phyloP scores from a whole-genome alignment of 1,284 basidiomycete genomes.

The Mycena sp. region DNA sequence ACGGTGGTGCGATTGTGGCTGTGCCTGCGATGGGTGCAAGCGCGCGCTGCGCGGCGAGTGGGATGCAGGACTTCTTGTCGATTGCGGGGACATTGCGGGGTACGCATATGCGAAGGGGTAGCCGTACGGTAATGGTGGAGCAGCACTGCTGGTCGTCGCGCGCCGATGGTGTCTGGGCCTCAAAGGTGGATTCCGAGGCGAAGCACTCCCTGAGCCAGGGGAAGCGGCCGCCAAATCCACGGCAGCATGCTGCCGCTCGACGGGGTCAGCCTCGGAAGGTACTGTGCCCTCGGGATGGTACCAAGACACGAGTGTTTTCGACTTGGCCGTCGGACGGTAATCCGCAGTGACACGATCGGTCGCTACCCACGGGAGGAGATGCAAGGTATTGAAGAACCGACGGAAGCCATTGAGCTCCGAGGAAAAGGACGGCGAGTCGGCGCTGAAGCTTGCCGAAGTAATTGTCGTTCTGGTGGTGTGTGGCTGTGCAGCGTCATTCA shows the following conservation, averaged over 20 bases:
- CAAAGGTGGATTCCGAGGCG: not conserved
- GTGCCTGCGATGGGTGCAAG: not conserved
- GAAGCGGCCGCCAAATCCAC: not conserved
- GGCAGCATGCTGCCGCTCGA: not conserved
- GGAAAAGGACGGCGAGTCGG: slow-evolving; percentile 48
- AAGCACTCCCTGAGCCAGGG: not conserved
- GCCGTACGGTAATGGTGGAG: not conserved
- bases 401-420: slow-evolving; percentile 46
- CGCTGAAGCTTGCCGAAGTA: slow-evolving; percentile 40
- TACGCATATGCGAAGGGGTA: slow-evolving; percentile 9
- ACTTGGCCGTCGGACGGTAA: slow-evolving; percentile 32
- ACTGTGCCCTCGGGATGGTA: slow-evolving; percentile 9
- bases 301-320: slow-evolving; percentile 11
- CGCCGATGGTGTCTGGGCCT: slow-evolving; percentile 7
- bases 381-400: slow-evolving; percentile 49
- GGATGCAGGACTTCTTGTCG: not conserved
- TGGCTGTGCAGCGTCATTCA: slow-evolving; percentile 26
- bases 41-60: not conserved
- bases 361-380: slow-evolving; percentile 51
- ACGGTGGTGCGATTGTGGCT: slow-evolving; percentile 7
- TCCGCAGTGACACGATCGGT: slow-evolving; percentile 49
- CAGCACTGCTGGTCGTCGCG: not conserved
- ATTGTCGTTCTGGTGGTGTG: slow-evolving; percentile 40
- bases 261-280: not conserved
- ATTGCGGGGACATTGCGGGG: slow-evolving; percentile 16